Conservation (phyloP, 371 early-diverging fungal species). For the Apophysomyces elegans region DNA sequence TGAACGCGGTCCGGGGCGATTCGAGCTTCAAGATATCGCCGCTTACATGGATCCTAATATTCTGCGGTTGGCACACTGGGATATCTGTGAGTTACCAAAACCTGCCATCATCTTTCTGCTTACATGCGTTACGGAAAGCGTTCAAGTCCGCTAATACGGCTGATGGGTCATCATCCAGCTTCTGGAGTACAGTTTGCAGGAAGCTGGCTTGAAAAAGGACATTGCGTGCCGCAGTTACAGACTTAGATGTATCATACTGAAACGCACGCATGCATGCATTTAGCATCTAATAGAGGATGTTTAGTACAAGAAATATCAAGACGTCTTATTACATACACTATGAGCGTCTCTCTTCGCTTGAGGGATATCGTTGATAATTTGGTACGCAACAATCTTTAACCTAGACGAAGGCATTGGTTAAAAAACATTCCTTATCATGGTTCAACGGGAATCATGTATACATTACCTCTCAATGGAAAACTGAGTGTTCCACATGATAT, state of each 20-base stretch:
- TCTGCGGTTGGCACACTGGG: conserved; percentile 58
- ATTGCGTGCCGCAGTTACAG: conserved; percentile 53
- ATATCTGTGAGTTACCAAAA: not conserved
- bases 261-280: conserved; percentile 52
- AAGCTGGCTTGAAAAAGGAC: conserved; percentile 59
- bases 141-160: conserved; percentile 53
- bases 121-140: conserved; percentile 62
- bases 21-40: conserved; percentile 60
- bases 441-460: not conserved
- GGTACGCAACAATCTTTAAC: conserved; percentile 61
- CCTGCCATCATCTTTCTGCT: conserved; percentile 16
- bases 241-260: conserved; percentile 54
- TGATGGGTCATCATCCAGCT: conserved; percentile 53
- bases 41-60: conserved; percentile 65
- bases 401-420: conserved; percentile 12
- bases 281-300: conserved; percentile 50
- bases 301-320: not conserved
- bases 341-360: conserved; percentile 65
- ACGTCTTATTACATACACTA: conserved; percentile 37
- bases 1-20: conserved; percentile 52
- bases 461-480: conserved; percentile 57
- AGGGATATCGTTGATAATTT: conserved; percentile 68
- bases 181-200: conserved; percentile 55
- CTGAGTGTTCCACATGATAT: conserved; percentile 65
- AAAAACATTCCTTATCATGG: not conserved